Conservation (phyloP, 1,284 basidiomycete genomes). For the Marasmius tenuissimus region DNA sequence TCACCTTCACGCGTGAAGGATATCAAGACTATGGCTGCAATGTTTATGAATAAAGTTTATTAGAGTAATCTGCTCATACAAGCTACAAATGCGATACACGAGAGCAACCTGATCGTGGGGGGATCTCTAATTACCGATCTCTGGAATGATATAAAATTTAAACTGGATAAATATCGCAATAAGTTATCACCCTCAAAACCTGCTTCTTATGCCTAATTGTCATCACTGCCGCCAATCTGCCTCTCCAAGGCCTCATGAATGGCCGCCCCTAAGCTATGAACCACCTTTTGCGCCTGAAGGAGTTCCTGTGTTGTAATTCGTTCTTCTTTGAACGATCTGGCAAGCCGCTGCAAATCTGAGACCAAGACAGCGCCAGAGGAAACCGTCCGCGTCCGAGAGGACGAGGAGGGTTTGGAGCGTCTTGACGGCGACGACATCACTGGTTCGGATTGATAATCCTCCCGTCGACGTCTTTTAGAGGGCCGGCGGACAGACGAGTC, state of each 20-base stretch:
- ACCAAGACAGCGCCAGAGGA: not conserved
- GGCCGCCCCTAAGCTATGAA: not conserved
- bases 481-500: not conserved
- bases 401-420: not conserved
- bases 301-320: not conserved
- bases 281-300: not conserved
- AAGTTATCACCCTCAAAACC: not conserved
- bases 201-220: not conserved
- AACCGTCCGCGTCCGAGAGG: not conserved
- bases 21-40: slow-evolving; percentile 50
- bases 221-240: not conserved
- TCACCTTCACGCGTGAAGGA: slow-evolving; percentile 62
- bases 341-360: not conserved
- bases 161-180: not conserved
- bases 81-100: no score
- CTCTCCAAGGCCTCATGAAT: not conserved
- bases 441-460: not conserved
- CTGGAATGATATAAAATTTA: no score
- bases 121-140: no score
- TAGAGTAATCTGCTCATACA: no score
- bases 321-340: not conserved
- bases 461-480: not conserved
- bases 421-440: not conserved
- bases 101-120: no score
- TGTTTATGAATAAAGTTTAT: slow-evolving; percentile 26